phyloP scores from a whole-genome alignment of 1,139 yeast species.

The Yarrowia galli region DNA sequence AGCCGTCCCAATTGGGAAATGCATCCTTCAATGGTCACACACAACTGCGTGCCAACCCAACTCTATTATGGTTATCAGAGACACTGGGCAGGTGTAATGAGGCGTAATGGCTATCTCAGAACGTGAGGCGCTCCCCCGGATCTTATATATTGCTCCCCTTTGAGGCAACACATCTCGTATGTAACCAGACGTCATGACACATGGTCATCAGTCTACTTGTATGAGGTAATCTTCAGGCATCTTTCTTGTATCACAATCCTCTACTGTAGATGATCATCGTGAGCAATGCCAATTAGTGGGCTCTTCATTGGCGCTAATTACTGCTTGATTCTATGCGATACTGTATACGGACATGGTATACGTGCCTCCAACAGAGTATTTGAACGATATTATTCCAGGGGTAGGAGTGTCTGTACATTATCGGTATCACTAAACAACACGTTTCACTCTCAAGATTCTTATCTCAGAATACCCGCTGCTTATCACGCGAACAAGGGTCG shows the following conservation, averaged over 20 bases:
- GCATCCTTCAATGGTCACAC: slow-evolving; percentile 14
- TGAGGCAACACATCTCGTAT: neutral
- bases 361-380: no score
- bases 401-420: neutral
- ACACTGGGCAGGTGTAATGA: neutral
- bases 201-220: no score
- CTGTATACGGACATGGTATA: no score
- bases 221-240: no score
- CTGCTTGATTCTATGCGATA: no score
- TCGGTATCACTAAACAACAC: neutral
- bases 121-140: neutral
- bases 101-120: neutral
- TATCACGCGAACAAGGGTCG: neutral
- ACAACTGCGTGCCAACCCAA: slow-evolving; percentile 7
- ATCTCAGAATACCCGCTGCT: slow-evolving; percentile 4
- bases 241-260: no score
- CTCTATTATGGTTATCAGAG: slow-evolving; percentile 30
- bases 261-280: no score
- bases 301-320: no score
- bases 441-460: neutral
- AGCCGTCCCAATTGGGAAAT: slow-evolving; percentile 28
- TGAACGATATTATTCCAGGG: slow-evolving; percentile 1
- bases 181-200: no score
- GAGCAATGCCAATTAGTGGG: no score
- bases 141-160: neutral